A percentile compares a stretch with the other conserved stretches of the same genome.
These are phyloP conservation scores for Paraconiothyrium sp. DNA, from an alignment of 2,329 filamentous ascomycete species.

Conservation along the genomic window DNA sequence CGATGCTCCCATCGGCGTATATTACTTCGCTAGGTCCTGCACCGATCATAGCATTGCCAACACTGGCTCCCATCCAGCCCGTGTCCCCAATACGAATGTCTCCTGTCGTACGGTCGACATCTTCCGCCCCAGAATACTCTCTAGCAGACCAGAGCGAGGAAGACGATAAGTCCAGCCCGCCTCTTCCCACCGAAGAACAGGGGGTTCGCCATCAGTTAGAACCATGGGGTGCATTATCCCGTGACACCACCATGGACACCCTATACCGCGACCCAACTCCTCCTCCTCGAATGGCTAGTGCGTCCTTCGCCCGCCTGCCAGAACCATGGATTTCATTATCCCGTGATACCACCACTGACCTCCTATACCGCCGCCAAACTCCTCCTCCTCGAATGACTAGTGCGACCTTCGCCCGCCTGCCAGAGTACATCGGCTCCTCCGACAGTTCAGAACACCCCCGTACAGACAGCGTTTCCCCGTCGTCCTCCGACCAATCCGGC, in stretches of 20 bases:
- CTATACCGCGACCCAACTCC: neutral
- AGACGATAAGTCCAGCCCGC: neutral
- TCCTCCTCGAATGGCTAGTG: neutral
- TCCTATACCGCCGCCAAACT: neutral
- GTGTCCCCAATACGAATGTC: neutral
- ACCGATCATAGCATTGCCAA: neutral
- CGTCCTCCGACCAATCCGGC: neutral
- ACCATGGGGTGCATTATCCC: neutral
- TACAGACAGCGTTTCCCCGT: neutral
- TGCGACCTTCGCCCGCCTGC: neutral
- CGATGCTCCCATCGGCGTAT: neutral
- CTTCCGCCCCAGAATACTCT: neutral
- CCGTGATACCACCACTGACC: neutral
- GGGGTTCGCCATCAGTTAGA: neutral
- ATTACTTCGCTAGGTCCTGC: neutral
- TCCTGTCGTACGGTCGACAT: neutral
- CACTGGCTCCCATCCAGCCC: neutral
- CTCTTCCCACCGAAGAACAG: neutral
- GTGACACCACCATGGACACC: neutral
- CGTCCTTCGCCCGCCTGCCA: neutral
- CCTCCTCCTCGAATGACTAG: neutral
- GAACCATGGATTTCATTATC: neutral
- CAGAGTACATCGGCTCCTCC: neutral
- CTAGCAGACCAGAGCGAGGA: neutral
- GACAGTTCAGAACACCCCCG: neutral